Evolutionary conservation across 768 basidiomycete genomes (phyloP), one percentile per base, ranked within the genome.

Genomic region (Paxillus involutus): DNA sequence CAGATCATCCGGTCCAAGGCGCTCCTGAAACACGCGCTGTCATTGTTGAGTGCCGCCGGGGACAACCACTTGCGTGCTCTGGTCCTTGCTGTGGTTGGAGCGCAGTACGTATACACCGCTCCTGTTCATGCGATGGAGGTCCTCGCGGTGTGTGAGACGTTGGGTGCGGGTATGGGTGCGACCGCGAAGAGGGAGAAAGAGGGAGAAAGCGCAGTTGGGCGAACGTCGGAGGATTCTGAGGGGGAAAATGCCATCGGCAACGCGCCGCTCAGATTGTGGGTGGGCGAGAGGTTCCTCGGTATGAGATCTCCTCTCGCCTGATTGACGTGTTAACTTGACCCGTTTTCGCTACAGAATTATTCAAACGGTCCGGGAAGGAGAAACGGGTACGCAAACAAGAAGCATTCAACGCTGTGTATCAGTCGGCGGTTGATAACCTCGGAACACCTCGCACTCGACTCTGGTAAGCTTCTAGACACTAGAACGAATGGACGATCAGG

Each of bases 11-110:
- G 65, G 3, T 69, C 67, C 9, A 68, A 68, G 41, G 62, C 61
- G 1, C 78, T 85, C 47, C 73, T 82, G n/a, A 85, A 85, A 51
- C 67, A 71, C 1, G 85, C 88, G 0, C 76, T 92, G 2, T 74
- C 78, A 11, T 72, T 85, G 14, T 80, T 83, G 0, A 83, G 80
- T 1, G 60, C 66, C 1, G 76, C 85, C 3, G 82, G 79, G 17
- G 89, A 91, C 56, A 91, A 89, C 56, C 81, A 91, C 63, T 70
- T 90, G 17, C 85, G 88, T 9, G 86, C 87, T 12, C 71, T 89
- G 1, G 74, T 90, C 3, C 74, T 91, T 16, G 81, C 86, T 3
- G 75, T 91, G 16, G 79, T 85, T 11, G 78, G 88, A 1, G 78
- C 85, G 26, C 86, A 90, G 57, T 91, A 89, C 56, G 61, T 87